phyloP scores from a whole-genome alignment of 2,329 filamentous ascomycete species.

The Colletotrichum tropicicola region DNA sequence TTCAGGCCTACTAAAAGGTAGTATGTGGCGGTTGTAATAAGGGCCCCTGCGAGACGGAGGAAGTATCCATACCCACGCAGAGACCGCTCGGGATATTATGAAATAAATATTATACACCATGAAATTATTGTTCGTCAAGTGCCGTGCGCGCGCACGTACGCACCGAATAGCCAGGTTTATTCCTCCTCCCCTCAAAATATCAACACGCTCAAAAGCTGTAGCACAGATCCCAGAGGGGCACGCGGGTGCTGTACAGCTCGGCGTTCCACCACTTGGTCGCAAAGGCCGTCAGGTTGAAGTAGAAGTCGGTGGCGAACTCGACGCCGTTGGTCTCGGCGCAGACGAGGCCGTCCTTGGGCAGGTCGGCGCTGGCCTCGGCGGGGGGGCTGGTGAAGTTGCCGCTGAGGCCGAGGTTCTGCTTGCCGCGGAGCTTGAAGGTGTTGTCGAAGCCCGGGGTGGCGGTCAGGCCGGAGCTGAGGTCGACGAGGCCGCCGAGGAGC shows the following conservation, averaged over 20 bases:
- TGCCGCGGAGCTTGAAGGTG: conserved; percentile 40
- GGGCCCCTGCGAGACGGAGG: too few relatives aligned
- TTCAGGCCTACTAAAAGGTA: too few relatives aligned
- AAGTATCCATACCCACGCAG: too few relatives aligned
- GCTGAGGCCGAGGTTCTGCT: conserved; percentile 33
- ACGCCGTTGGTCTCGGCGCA: conserved; percentile 36
- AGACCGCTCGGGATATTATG: background rate
- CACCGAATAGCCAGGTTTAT: too few relatives aligned
- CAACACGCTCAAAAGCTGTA: conserved; percentile 16
- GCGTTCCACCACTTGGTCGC: conserved; percentile 37
- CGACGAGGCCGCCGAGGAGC: conserved; percentile 44
- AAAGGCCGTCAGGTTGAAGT: conserved; percentile 37
- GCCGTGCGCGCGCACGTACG: background rate
- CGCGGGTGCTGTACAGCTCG: conserved; percentile 32
- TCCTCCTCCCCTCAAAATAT: background rate
- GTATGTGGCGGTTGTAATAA: too few relatives aligned
- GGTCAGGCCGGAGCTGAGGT: conserved; percentile 48
- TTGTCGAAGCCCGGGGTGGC: conserved; percentile 47
- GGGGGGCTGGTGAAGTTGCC: conserved; percentile 21
- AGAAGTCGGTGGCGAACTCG: conserved; percentile 36
- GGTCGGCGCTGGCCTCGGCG: conserved; percentile 2
- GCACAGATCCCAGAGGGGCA: conserved; percentile 30
- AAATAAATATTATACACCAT: conserved; percentile 5
- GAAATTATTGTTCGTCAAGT: background rate
- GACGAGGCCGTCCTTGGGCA: conserved; percentile 29